Conservation (phyloP, 306 rosid species). For the Erythrophleum fordii region DNA sequence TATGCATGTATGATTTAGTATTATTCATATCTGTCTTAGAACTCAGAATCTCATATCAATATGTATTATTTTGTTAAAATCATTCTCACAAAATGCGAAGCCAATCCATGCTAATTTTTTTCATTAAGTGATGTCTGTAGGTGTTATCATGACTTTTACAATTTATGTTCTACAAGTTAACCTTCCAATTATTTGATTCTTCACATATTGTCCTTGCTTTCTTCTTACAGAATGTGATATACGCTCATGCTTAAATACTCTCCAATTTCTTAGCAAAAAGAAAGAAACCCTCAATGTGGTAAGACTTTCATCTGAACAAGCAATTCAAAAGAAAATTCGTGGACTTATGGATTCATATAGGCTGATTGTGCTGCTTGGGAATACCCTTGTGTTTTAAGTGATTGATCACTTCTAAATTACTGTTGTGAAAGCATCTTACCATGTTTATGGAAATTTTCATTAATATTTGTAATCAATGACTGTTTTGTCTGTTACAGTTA, state of each 20-base stretch:
- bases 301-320: constrained; percentile 41
- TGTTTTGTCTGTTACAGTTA: constrained; percentile 22
- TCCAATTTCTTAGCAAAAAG: constrained; percentile 90
- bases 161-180: background rate
- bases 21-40: background rate
- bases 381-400: constrained; percentile 22
- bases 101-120: constrained; percentile 9
- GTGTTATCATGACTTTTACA: constrained; percentile 1
- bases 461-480: background rate
- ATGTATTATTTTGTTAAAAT: background rate
- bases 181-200: constrained; percentile 31
- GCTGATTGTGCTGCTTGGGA: constrained; percentile 20
- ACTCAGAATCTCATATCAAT: background rate
- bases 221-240: constrained; percentile 83
- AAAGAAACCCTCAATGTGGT: constrained; percentile 81
- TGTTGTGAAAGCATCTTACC: constrained; percentile 9
- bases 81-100: background rate
- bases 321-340: constrained; percentile 15
- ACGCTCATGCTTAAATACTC: constrained; percentile 96
- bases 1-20: background rate
- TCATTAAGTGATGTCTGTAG: constrained; percentile 10
- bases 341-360: constrained; percentile 6
- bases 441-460: background rate
- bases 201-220: constrained; percentile 27
- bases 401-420: background rate